A percentile compares a stretch with the other conserved stretches of the same genome.
phyloP scores from a whole-genome alignment of 78 protist species.

The Blattamonas nauphoetae region DNA sequence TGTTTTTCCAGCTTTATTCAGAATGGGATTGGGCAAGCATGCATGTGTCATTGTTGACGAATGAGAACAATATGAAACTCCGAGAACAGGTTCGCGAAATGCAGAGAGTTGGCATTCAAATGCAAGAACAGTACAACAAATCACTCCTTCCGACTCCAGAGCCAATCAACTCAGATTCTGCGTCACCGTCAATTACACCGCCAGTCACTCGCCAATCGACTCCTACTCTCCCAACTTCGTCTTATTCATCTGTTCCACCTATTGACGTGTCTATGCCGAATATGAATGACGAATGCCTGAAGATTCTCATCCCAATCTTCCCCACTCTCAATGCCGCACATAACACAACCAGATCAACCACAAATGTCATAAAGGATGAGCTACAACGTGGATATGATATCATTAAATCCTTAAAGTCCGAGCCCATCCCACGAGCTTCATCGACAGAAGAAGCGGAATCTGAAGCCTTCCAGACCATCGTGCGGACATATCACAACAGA shows the following conservation, averaged over 20 bases:
- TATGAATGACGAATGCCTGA: slow-evolving; percentile 46
- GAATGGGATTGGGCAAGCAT: slow-evolving; percentile 45
- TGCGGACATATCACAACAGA: not conserved
- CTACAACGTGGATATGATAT: slow-evolving; percentile 64
- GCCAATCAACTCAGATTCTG: not conserved
- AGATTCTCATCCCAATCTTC: slow-evolving; percentile 87
- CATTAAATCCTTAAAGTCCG: not conserved
- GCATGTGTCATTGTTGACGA: slow-evolving; percentile 6
- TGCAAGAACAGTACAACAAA: not conserved
- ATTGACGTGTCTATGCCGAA: not conserved
- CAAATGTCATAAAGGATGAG: slow-evolving; percentile 59
- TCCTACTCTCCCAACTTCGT: not conserved
- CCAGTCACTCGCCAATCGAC: not conserved
- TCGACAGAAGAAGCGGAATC: not conserved
- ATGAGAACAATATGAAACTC: slow-evolving; percentile 2
- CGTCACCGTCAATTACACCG: not conserved
- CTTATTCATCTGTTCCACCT: not conserved
- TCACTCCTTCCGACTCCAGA: slow-evolving; percentile 10
- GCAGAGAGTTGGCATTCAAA: no score
- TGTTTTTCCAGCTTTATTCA: slow-evolving; percentile 70
- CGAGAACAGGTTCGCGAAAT: not conserved
- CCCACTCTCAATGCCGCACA: slow-evolving; percentile 88
- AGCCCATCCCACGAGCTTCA: not conserved
- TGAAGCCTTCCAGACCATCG: not conserved
- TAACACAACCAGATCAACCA: slow-evolving; percentile 68